Evolutionary conservation across 148 eudicot genomes (phyloP).

Genomic region (Spergularia bocconei): DNA sequence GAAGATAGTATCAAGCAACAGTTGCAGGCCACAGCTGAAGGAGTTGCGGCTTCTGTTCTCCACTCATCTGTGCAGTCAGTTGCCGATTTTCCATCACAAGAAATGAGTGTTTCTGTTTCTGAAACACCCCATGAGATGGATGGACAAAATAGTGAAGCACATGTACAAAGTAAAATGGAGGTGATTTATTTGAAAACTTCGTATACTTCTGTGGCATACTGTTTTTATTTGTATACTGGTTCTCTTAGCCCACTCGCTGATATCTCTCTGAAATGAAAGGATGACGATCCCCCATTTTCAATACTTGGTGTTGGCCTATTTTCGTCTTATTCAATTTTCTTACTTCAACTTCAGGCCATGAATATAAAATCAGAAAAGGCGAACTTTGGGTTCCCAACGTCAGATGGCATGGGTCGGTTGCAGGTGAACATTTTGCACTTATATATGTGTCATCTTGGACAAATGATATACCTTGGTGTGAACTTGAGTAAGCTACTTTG

Average conservation of each 20-base stretch:
- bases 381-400: conserved; percentile 65
- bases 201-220: not conserved
- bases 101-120: conserved; percentile 31
- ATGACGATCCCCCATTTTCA: not conserved
- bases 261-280: not conserved
- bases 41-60: conserved; percentile 92
- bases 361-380: conserved; percentile 63
- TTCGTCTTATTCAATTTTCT: conserved; percentile 6
- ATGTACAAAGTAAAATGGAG: conserved; percentile 52
- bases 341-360: conserved; percentile 42
- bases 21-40: conserved; percentile 94
- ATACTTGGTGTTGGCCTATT: not conserved
- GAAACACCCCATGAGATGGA: conserved; percentile 37
- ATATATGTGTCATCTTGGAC: not conserved
- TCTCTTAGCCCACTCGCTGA: not conserved
- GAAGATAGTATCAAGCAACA: conserved; percentile 83
- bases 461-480: not conserved
- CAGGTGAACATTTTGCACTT: conserved; percentile 55
- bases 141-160: conserved; percentile 44
- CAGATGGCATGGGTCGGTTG: conserved; percentile 68
- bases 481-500: conserved; percentile 1
- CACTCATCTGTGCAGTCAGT: conserved; percentile 56
- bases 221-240: not conserved
- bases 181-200: conserved; percentile 28
- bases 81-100: conserved; percentile 40